These are phyloP conservation scores for Rhodotorula sp. DNA, from an alignment of 1,284 basidiomycete species.

Conservation along the genomic window DNA sequence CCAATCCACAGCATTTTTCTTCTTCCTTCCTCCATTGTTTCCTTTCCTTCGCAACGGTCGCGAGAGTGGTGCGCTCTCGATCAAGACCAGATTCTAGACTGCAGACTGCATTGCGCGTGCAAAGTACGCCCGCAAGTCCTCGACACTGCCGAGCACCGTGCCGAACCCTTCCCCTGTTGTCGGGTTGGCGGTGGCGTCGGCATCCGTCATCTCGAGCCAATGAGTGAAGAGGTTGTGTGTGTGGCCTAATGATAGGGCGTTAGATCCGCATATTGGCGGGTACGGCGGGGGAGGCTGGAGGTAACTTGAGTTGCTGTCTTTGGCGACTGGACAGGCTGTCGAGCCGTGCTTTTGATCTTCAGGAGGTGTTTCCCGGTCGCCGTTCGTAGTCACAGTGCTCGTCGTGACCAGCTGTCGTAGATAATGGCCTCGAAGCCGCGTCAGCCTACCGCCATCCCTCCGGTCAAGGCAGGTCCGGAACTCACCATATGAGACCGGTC, in stretches of 20 bases:
- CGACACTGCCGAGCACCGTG: neutral
- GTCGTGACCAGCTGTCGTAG: too few species aligned
- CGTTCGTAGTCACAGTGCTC: too few species aligned
- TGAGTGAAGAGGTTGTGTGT: constrained; percentile 62
- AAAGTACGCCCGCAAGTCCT: neutral
- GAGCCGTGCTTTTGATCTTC: too few species aligned
- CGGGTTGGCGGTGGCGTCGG: neutral
- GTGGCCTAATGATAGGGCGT: constrained; percentile 53
- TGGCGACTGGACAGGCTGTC: too few species aligned
- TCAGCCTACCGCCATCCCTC: too few species aligned
- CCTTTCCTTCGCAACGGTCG: neutral
- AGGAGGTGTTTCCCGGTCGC: too few species aligned
- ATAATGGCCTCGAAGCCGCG: too few species aligned
- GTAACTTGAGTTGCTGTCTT: constrained; percentile 35
- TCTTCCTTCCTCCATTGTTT: neutral
- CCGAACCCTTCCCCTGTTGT: neutral
- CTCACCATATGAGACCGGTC: constrained; percentile 73
- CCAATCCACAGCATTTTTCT: neutral
- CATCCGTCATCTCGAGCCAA: constrained; percentile 60
- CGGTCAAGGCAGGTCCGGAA: neutral
- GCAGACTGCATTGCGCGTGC: neutral
- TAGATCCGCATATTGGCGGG: constrained; percentile 57
- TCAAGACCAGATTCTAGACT: neutral
- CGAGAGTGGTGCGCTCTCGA: neutral
- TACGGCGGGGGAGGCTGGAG: constrained; percentile 58